Evolutionary conservation across 1,139 yeast species (phyloP), one percentile per base, ranked within the genome.

Genomic region (Candida sanyaensis): DNA sequence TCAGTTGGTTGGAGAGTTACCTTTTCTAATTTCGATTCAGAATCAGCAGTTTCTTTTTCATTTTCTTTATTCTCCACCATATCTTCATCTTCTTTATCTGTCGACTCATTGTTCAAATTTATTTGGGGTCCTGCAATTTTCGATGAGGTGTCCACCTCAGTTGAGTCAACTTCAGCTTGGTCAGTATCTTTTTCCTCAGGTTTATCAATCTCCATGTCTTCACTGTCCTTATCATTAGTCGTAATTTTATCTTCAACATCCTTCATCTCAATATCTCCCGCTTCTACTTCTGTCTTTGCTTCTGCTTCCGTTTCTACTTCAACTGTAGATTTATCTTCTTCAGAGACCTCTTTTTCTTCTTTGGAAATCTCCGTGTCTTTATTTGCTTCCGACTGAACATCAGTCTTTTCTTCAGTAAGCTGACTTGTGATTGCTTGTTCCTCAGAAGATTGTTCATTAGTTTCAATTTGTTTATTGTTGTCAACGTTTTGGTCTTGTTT

Each of bases 21-120:
- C 3, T 31, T 13, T 31, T 31, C 21, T n/a, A 13, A n/a, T 7
- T n/a, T n/a, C n/a, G 10, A 6, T 7, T 31, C 34, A 31, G 21
- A 2, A 3, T 31, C 34, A 31, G 4, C 8, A 31, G 5, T n/a
- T 31, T 31, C 28, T 5, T 26, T 26, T 8, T 26, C 28, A 26
- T 26, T 26, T 26, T 26, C 28, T 8, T 8, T 8, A 4, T 6
- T 8, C 2, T 6, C 28, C 28, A 6, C 27, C 32, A 48, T 48
- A 13, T 36, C 41, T 17, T 44, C 44, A 12, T 51, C 57, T 8
- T 36, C 42, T 8, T 47, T 43, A 30, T 41, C 41, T 23, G 40
- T 46, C 4, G 43, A 36, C 24, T 47, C 45, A 23, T 26, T 13
- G 13, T 9, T 13, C 41, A 17, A 45, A 49, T 23, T 26, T 43